A percentile compares a stretch with the other conserved stretches of the same genome.
phyloP scores from a whole-genome alignment of 129 eudicot species.

The Chrysanthemum lavandulifolium region DNA sequence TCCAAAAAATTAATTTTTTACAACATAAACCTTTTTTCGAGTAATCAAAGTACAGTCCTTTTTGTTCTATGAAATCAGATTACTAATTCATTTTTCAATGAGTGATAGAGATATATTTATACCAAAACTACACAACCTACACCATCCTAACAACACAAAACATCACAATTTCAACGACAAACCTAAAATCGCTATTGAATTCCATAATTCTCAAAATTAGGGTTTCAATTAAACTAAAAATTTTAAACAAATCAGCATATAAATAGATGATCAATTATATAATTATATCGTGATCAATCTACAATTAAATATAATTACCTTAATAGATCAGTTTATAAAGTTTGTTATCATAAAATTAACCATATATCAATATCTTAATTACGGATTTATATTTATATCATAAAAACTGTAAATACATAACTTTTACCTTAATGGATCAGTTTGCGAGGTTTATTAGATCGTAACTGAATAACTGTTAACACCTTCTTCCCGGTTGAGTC shows the following conservation, averaged over 20 bases:
- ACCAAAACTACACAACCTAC: conserved; percentile 5
- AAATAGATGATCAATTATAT: no score
- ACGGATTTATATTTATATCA: no score
- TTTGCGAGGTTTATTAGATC: not conserved
- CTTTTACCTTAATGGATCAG: no score
- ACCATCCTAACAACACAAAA: conserved; percentile 1
- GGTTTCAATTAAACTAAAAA: not conserved
- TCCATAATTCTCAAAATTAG: conserved; percentile 10
- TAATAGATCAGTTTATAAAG: conserved; percentile 19
- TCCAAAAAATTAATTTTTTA: no score
- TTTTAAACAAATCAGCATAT: not conserved
- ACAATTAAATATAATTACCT: conserved; percentile 2
- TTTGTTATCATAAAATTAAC: not conserved
- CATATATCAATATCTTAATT: no score
- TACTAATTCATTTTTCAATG: no score
- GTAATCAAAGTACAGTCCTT: no score
- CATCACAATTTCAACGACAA: not conserved
- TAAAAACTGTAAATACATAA: no score
- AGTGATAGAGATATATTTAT: not conserved
- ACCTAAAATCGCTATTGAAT: conserved; percentile 1
- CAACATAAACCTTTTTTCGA: no score
- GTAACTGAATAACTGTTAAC: not conserved
- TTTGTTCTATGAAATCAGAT: no score
- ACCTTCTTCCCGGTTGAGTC: no score
- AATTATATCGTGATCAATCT: not conserved